Percentiles rank a stretch among this genome's conserved stretches.
Conservation (phyloP, 2,329 filamentous ascomycete species). For the Fusarium fujikuroi region DNA sequence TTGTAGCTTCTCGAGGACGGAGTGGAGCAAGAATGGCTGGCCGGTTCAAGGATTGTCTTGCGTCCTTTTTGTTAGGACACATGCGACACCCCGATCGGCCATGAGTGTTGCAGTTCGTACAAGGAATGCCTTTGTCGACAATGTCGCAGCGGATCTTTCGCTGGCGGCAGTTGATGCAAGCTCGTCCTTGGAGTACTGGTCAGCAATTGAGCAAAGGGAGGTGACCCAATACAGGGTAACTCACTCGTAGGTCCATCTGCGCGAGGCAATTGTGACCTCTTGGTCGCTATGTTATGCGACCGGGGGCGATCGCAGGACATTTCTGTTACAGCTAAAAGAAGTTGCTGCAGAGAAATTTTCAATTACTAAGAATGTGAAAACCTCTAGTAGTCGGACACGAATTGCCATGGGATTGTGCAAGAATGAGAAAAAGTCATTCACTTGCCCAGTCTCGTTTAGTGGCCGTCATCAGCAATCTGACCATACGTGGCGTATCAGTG, state of each 20-base stretch:
- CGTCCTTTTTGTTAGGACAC: background rate
- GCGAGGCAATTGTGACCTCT: background rate
- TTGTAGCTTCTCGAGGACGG: background rate
- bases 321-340: accelerated
- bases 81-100: background rate
- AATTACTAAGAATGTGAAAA: accelerated
- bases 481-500: too few species aligned
- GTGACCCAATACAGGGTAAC: accelerated
- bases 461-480: background rate
- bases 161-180: conserved; percentile 1
- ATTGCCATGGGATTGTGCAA: background rate
- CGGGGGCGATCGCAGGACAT: background rate
- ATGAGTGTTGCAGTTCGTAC: conserved; percentile 1
- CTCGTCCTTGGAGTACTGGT: background rate
- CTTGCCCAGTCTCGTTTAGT: background rate
- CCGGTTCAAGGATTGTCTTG: background rate
- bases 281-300: background rate
- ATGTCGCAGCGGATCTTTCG: conserved; percentile 12
- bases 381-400: accelerated
- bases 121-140: background rate
- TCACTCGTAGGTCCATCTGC: background rate
- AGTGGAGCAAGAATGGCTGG: background rate
- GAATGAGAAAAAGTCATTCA: background rate
- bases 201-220: accelerated
- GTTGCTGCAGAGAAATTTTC: accelerated